A percentile compares a stretch with the other conserved stretches of the same genome.
Evolutionary conservation across 208 protist genomes (phyloP).

Genomic region (Trypanosoma platydactyli): DNA sequence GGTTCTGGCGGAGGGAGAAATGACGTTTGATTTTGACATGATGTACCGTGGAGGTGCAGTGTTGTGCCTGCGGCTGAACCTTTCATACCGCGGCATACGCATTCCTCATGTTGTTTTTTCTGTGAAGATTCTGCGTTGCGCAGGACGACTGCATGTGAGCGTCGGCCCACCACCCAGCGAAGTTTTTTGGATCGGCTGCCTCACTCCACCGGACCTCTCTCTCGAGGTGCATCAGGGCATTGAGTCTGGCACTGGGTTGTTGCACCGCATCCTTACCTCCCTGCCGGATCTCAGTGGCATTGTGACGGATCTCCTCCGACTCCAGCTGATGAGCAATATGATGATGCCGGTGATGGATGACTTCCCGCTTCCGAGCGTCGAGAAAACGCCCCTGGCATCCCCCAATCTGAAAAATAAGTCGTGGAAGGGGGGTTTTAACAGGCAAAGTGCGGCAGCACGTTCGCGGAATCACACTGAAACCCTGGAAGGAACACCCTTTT

Average conservation of each 20-base stretch:
- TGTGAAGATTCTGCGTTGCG: slow-evolving; percentile 58
- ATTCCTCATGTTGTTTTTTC: slow-evolving; percentile 76
- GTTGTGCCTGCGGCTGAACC: slow-evolving; percentile 64
- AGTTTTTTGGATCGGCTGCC: slow-evolving; percentile 80
- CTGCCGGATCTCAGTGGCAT: slow-evolving; percentile 74
- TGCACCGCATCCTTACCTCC: slow-evolving; percentile 75
- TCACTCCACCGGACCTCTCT: slow-evolving; percentile 55
- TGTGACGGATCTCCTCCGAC: slow-evolving; percentile 63
- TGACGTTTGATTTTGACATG: slow-evolving; percentile 84
- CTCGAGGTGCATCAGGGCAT: slow-evolving; percentile 66
- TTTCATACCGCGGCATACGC: slow-evolving; percentile 73
- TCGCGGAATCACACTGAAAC: slow-evolving; percentile 8
- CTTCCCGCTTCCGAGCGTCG: slow-evolving; percentile 76
- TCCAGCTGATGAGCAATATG: slow-evolving; percentile 77
- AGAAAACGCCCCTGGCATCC: slow-evolving; percentile 47
- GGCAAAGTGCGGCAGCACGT: slow-evolving; percentile 46
- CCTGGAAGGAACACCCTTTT: not conserved
- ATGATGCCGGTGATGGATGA: slow-evolving; percentile 85
- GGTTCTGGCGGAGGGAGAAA: slow-evolving; percentile 66
- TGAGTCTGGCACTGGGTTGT: slow-evolving; percentile 48
- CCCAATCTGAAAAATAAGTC: slow-evolving; percentile 28
- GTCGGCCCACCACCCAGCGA: slow-evolving; percentile 84
- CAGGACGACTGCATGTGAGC: slow-evolving; percentile 69
- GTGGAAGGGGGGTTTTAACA: slow-evolving; percentile 47
- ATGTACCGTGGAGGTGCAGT: slow-evolving; percentile 69